Base-by-base conservation (phyloP, 805 yeast species). In the Metschnikowia colocasiae region DNA sequence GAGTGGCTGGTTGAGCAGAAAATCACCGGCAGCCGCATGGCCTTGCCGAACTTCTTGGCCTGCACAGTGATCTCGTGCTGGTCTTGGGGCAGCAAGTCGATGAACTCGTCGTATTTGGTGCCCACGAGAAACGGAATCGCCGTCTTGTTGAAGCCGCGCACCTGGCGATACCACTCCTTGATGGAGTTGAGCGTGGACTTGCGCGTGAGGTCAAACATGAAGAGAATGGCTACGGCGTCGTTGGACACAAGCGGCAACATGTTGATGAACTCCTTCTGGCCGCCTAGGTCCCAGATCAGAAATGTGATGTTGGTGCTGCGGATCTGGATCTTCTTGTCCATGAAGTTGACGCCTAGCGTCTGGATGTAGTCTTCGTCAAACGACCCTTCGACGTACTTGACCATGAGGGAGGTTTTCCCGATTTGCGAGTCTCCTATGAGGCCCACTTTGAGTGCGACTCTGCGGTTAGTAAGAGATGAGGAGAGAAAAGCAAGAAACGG, bases 371-470 rank as follows among this genome's bases (percentile, higher is more conserved):
- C 89, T 59, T 88, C 94, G 61, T 90, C 95, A 63, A 87, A 92
- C 29, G 87, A 81, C 46, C 95, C 95, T 61, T 92, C 97, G n/a
- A 92, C 97, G 62, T 91, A 92, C 62, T 92, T 90, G 20, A 91
- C 96, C 98, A 92, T 91, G 49, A 92, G 69, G 5, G 97, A 88
- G 0, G 99, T 92, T 61, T 92, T 92, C 4, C 99, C 99, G 5
- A 91, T 90, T 60, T 89, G 95, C 2, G 96, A 95, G 65, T 92
- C 98, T 5, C 99, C 99, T 42, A 92, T 81, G 40, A 92, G 79
- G 2, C 97, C 98, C 16, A 92, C 90, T 59, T 92, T 94, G 40
- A 92, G 69, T 1, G 87, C 81, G 25, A 83, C 86, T 49, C 76
- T 72, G 52, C 13, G 1, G 13, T 19, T 30, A 33, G 58, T 64